Evolutionary conservation across 2,329 filamentous ascomycete genomes (phyloP).

Genomic region (Akanthomyces uredinophilus): DNA sequence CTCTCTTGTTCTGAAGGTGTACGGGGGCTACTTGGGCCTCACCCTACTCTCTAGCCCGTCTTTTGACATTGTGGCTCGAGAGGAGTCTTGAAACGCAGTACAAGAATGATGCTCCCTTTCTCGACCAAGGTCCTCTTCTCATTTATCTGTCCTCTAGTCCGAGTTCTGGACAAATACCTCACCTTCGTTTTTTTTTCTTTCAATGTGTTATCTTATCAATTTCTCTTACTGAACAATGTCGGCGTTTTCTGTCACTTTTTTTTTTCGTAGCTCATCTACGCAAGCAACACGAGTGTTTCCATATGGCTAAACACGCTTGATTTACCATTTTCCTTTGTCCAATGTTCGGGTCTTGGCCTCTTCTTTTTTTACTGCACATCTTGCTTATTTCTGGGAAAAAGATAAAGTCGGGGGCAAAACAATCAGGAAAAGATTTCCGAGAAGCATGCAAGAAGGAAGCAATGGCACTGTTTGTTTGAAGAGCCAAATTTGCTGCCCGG

Average conservation of each 20-base stretch:
- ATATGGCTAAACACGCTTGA: neutral
- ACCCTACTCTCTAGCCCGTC: neutral
- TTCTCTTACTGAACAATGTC: neutral
- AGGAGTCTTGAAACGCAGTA: neutral
- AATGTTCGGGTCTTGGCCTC: neutral
- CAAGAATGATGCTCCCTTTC: neutral
- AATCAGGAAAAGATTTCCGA: neutral
- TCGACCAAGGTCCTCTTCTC: neutral
- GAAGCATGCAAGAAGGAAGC: neutral
- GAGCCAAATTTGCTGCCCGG: neutral
- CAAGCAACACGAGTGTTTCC: neutral
- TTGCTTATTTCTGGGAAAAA: neutral
- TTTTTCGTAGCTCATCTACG: neutral
- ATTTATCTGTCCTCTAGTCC: neutral
- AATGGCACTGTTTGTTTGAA: neutral
- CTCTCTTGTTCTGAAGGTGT: neutral
- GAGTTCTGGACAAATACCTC: neutral
- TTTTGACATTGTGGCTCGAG: neutral
- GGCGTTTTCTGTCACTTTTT: neutral
- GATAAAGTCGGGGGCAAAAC: neutral
- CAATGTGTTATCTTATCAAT: constrained; percentile 4
- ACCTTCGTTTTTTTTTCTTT: constrained; percentile 1
- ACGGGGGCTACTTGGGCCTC: neutral
- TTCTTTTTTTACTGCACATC: neutral
- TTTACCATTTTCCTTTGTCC: neutral